phyloP scores from a whole-genome alignment of 1,284 basidiomycete species.

The Melanopsichium pennsylvanicum region DNA sequence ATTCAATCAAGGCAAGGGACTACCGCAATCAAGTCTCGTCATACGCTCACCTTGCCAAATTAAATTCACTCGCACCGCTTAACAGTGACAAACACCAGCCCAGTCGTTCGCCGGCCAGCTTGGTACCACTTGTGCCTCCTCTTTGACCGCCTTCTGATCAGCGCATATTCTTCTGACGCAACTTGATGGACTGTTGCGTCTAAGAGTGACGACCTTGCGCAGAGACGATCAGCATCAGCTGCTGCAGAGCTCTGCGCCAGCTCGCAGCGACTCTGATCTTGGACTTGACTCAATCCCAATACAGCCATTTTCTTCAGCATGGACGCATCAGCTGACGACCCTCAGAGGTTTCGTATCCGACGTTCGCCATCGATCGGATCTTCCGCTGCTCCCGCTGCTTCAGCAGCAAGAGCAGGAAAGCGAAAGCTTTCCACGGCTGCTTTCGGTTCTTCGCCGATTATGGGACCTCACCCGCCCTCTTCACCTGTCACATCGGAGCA shows the following conservation, averaged over 20 bases:
- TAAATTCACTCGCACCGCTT: too few species aligned
- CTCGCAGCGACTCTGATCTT: too few species aligned
- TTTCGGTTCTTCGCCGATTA: slow-evolving; percentile 37
- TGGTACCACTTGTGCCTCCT: too few species aligned
- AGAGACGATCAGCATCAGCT: slow-evolving; percentile 29
- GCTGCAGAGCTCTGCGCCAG: slow-evolving; percentile 18
- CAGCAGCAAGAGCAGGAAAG: slow-evolving; percentile 25
- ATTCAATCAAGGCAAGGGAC: too few species aligned
- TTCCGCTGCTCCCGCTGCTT: slow-evolving; percentile 12
- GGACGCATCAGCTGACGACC: slow-evolving; percentile 49
- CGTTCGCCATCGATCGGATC: slow-evolving; percentile 41
- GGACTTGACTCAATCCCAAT: too few species aligned
- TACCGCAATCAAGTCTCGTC: too few species aligned
- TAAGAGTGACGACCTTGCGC: slow-evolving; percentile 2
- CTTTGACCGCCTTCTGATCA: too few species aligned
- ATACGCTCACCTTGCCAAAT: too few species aligned
- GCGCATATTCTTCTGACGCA: too few species aligned
- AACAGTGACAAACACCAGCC: too few species aligned
- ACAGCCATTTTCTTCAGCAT: too few species aligned
- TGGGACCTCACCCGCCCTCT: slow-evolving; percentile 27
- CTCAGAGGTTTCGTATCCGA: slow-evolving; percentile 28
- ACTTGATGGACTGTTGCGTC: slow-evolving; percentile 8
- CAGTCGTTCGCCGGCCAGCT: too few species aligned
- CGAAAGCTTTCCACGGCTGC: slow-evolving; percentile 45
- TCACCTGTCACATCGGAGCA: slow-evolving; percentile 34